Evolutionary conservation across 495 filamentous ascomycete species (phyloP), one percentile per base, ranked within the genome.

Genomic region (Aspergillus heteromorphus): DNA sequence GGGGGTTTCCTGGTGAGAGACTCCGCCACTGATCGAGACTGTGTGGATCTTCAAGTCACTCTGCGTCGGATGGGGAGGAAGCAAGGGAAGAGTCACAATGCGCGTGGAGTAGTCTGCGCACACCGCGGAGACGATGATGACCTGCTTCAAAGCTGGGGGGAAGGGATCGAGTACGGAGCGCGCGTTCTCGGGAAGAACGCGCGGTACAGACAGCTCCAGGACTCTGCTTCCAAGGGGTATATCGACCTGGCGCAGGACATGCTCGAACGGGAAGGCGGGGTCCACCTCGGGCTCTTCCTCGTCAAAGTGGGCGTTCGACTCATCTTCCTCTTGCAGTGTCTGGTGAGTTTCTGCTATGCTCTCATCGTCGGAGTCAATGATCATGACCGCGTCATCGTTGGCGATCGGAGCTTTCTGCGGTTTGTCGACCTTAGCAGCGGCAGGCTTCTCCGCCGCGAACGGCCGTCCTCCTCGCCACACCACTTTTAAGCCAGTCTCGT

Each of bases 311-410:
- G 69, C 63, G 10, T 59, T 65, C 21, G 79, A 65, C 42, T 77
- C 76, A 49, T 79, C 67, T 36, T 79, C 67, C 36, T 60, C 19
- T 7, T 30, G 21, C 20, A 47, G 36, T 40, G 21, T 57, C 59
- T 31, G 69, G 67, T 13, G 63, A 16, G 67, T 55, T 31, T 77
- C 73, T 10, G 72, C 68, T 10, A 65, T 58, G 45, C 77, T 74
- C 45, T 92, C 90, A 30, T 92, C 88, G 56, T 93, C 88, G 0
- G 87, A 91, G 64, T 90, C 87, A 38, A 90, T 79, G 34, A 89
- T 79, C 82, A 93, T 90, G 27, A 92, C 74, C 1, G 79, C 74
- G 62, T 89, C 84, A 17, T 73, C 69, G 17, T 75, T 73, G 45
- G 56, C 65, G 48, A 71, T 74, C 2, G 61, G 21, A 18, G 69